Percentiles rank a stretch among this genome's conserved stretches.
Evolutionary conservation across 441 rosid species (phyloP).

Genomic region (Jatropha multifida): DNA sequence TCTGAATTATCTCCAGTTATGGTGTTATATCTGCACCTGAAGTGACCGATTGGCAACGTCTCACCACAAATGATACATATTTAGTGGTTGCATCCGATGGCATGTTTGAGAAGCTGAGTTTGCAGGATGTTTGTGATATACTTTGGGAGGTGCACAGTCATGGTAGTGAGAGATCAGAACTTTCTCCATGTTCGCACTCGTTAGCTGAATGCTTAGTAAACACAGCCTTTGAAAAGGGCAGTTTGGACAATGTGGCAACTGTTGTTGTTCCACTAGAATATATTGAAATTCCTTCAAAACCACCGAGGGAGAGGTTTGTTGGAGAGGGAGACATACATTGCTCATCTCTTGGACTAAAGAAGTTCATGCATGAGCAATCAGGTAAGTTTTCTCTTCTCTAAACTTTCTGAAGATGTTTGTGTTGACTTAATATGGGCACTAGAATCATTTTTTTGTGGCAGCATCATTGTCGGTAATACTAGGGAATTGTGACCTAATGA

Average conservation of each 20-base stretch:
- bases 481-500: neutral
- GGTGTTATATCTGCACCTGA: constrained; percentile 95
- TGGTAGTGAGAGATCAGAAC: constrained; percentile 38
- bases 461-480: neutral
- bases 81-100: constrained; percentile 96
- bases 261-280: constrained; percentile 74
- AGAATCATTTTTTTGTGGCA: neutral
- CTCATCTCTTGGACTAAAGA: constrained; percentile 35
- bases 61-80: constrained; percentile 72
- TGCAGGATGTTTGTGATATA: constrained; percentile 83
- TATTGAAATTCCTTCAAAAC: constrained; percentile 40
- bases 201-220: constrained; percentile 83
- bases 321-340: constrained; percentile 37
- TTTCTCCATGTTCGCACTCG: constrained; percentile 65
- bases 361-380: constrained; percentile 41
- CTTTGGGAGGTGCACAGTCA: constrained; percentile 56
- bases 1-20: constrained; percentile 45
- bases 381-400: constrained; percentile 41
- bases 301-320: constrained; percentile 36
- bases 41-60: constrained; percentile 81
- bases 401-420: constrained; percentile 14
- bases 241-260: constrained; percentile 86
- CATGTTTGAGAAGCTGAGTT: constrained; percentile 73
- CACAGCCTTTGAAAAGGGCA: constrained; percentile 74
- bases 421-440: neutral